Evolutionary conservation across 331 rosid species (phyloP).

Genomic region (Spiraea crenata): DNA sequence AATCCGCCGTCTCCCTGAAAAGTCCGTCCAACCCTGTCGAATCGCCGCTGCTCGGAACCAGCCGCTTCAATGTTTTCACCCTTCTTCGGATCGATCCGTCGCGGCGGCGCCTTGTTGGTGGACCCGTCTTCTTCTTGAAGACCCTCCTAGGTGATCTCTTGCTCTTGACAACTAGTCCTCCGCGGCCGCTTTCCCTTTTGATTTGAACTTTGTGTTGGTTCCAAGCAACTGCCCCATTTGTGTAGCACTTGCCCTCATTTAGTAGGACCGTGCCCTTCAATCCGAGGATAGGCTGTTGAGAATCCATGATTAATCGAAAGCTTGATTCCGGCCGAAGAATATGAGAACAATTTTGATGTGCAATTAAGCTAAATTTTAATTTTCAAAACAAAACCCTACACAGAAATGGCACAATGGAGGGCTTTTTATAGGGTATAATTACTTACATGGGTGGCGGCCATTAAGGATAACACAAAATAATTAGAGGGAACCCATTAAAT

Average conservation of each 20-base stretch:
- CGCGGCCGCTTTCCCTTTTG: conserved; percentile 26
- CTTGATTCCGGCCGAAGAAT: neutral
- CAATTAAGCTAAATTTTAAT: neutral
- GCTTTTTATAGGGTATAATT: conserved; percentile 28
- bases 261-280: conserved; percentile 18
- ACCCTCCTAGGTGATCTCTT: neutral
- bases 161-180: conserved; percentile 3
- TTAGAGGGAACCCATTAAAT: neutral
- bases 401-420: conserved; percentile 25
- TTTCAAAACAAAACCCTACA: conserved; percentile 5
- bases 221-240: conserved; percentile 35
- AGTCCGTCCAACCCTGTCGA: conserved; percentile 70
- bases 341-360: no score
- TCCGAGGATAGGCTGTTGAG: conserved; percentile 43
- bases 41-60: conserved; percentile 44
- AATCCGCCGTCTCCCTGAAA: conserved; percentile 73
- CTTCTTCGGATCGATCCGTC: conserved; percentile 45
- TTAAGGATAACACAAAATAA: conserved; percentile 35
- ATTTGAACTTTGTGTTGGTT: conserved; percentile 29
- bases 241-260: conserved; percentile 13
- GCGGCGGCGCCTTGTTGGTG: conserved; percentile 17
- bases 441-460: conserved; percentile 23
- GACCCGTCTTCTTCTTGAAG: neutral
- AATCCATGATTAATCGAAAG: conserved; percentile 36
- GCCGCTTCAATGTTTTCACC: conserved; percentile 64